phyloP scores from a whole-genome alignment of 495 filamentous ascomycete genomes.

The Aspergillus ostianus region DNA sequence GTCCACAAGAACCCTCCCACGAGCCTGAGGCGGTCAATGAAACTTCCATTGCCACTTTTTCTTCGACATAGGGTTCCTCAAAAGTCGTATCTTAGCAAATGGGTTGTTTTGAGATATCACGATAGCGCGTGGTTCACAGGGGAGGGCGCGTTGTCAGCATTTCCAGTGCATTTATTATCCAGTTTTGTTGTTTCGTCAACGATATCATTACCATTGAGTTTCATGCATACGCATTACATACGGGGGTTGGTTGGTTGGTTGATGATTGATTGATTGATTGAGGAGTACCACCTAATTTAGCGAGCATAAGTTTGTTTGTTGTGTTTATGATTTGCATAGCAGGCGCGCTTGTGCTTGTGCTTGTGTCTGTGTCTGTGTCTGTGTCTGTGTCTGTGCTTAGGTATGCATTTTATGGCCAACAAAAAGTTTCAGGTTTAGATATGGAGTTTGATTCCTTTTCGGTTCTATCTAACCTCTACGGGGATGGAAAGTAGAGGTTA shows the following conservation, averaged over 20 bases:
- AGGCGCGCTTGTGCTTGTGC: background rate
- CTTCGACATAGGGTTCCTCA: background rate
- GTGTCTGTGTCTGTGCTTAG: background rate
- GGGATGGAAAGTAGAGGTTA: too few relatives aligned
- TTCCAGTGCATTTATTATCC: background rate
- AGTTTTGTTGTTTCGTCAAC: background rate
- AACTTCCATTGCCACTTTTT: background rate
- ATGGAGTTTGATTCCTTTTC: background rate
- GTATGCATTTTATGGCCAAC: background rate
- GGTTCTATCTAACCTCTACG: too few relatives aligned
- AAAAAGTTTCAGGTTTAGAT: too few relatives aligned
- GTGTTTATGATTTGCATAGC: background rate
- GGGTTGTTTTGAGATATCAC: background rate
- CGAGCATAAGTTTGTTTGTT: background rate
- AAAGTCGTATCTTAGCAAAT: background rate
- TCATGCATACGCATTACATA: background rate
- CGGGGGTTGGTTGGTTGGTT: background rate
- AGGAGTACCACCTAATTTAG: background rate
- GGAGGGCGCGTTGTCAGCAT: background rate
- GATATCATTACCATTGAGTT: background rate
- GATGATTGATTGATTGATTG: constrained; percentile 3
- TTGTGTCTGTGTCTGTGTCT: background rate
- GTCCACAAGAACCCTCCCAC: background rate
- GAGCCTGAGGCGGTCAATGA: background rate
- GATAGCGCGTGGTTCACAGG: too few relatives aligned